Conservation (phyloP, 495 filamentous ascomycete genomes). For the Gamarada debralockiae region DNA sequence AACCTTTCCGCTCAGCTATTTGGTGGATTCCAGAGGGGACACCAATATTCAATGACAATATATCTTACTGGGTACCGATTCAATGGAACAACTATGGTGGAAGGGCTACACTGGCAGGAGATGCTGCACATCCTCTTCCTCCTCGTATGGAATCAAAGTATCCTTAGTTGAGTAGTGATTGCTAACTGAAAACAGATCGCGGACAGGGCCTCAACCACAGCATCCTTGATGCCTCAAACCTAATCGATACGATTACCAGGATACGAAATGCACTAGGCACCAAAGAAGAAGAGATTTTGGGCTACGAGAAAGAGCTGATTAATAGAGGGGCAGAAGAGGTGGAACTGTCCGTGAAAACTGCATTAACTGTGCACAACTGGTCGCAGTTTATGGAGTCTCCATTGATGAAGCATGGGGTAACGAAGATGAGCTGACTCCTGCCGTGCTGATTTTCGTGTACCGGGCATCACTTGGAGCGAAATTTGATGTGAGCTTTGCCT, state of each 20-base stretch:
- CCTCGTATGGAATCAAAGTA: too few relatives aligned
- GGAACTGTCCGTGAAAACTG: conserved; percentile 1
- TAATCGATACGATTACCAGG: too few relatives aligned
- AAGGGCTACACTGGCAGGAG: conserved; percentile 50
- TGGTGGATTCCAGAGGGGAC: conserved; percentile 42
- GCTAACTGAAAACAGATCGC: too few relatives aligned
- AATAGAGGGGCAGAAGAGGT: conserved; percentile 14
- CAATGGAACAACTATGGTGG: conserved; percentile 46
- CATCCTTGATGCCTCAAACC: conserved; percentile 39
- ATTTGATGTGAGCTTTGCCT: too few relatives aligned
- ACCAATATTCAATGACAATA: conserved; percentile 29
- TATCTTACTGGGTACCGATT: conserved; percentile 36
- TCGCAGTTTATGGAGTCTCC: too few relatives aligned
- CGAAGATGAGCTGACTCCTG: too few relatives aligned
- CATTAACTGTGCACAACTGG: too few relatives aligned
- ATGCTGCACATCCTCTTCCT: conserved; percentile 61
- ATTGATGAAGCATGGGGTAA: too few relatives aligned
- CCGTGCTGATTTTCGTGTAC: too few relatives aligned
- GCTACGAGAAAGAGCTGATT: conserved; percentile 13
- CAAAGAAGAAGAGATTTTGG: conserved; percentile 3
- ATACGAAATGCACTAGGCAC: conserved; percentile 19
- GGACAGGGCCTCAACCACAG: conserved; percentile 52
- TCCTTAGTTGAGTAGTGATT: too few relatives aligned
- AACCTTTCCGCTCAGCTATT: conserved; percentile 37
- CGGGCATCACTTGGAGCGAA: too few relatives aligned